Evolutionary conservation across 2,329 filamentous ascomycete genomes (phyloP), one percentile per base, ranked within the genome.

Genomic region (Knoxdaviesia capensis): DNA sequence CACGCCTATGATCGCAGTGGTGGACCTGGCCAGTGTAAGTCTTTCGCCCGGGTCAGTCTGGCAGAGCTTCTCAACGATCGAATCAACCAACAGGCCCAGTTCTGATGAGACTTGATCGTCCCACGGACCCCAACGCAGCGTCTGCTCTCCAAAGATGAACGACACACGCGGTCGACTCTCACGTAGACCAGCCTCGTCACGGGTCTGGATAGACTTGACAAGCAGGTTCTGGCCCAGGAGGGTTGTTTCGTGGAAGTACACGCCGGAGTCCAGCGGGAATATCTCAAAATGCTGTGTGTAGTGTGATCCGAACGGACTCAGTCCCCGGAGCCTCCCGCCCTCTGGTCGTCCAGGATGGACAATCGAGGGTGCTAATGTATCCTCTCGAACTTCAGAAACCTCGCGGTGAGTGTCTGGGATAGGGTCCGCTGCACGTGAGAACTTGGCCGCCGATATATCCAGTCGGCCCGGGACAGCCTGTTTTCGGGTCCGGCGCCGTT

Each of bases 281-380:
- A 72, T 54, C 38, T 77, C 72, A 46, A 80, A 80, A 50, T 79
- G 66, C 33, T 69, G 64, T 0, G 72, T 69, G 51, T 78, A 79
- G 29, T 65, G 62, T 1, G 69, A 72, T 1, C 74, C 74, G 51
- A 72, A 76, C 1, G 71, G 69, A 0, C 68, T 71, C 6, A 80
- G 56, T 1, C 73, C 71, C 7, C 53, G 48, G n/a, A 78, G 48
- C 38, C 53, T 61, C 38, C 46, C 48, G 3, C 48, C 47, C 6
- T 54, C 49, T 31, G 29, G 11, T 38, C 44, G 33, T n/a, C 28
- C 28, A n/a, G 30, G 9, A 6, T 31, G n/a, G 6, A 41, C 42
- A 6, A 34, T 31, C 10, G 33, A 7, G 9, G 36, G 11, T 5
- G n/a, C 6, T 6, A 37, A 31, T 28, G 51, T 48, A 5, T 36